Evolutionary conservation across 768 basidiomycete species (phyloP), one percentile per base, ranked within the genome.

Genomic region (Suillus subalutaceus): DNA sequence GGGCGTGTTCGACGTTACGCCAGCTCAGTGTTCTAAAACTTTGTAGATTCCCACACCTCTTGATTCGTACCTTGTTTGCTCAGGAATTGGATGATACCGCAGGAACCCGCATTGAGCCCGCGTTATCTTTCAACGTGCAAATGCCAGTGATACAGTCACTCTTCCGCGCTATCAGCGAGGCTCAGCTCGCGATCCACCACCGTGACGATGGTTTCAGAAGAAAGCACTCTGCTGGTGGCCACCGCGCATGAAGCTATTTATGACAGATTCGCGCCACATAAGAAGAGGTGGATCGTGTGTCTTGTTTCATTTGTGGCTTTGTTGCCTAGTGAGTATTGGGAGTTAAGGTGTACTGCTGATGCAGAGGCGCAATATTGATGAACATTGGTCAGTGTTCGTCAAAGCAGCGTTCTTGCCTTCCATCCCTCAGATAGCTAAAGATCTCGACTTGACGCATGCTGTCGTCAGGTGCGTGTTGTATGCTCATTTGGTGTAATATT

Each of bases 351-450:
- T 35, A 37, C 52, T 53, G 16, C 16, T 32, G 15, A 15, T 23
- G n/a, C 38, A 18, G 23, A n/a, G 9, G 20, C n/a, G 0, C 23
- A n/a, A 26, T 16, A 20, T 37, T 35, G 4, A 63, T 18, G 5
- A 18, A 9, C 6, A 6, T 62, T 13, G 30, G n/a, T 53, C 65
- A 92, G 90, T 89, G 26, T 86, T 92, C 67, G 86, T 89, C 0
- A 81, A 85, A 9, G 87, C 86, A 0, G 84, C 86, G 0, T 90
- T 92, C 72, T 80, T 90, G 0, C 90, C 90, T 0, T 85, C 86
- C 0, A 89, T 92, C 61, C 89, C 90, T 0, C 82, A 88, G 57
- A 86, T 93, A 65, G 86, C 90, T 3, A 74, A 75, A 30, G 90
- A 92, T 65, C 72, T 92, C 5, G 62, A 83, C n/a, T 81, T 88